Evolutionary conservation across 495 filamentous ascomycete species (phyloP).

Genomic region (Evansstolkia leycettana): DNA sequence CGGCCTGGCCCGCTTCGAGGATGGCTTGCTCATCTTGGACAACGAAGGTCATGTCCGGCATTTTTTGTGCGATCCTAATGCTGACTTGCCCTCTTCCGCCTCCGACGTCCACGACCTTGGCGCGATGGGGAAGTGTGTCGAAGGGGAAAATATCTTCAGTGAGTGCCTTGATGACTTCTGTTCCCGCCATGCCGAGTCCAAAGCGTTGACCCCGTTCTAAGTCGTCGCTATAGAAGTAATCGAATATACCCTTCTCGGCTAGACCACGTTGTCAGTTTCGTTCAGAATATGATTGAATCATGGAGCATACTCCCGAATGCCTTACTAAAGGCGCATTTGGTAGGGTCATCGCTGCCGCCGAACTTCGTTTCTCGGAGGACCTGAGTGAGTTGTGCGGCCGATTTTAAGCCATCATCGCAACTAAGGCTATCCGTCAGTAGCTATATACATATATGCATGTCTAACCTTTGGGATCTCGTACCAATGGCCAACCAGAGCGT

Average conservation of each 20-base stretch:
- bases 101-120: slow-evolving; percentile 20
- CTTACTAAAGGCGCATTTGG: neutral
- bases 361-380: neutral
- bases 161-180: neutral
- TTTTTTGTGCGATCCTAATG: slow-evolving; percentile 5
- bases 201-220: neutral
- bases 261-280: neutral
- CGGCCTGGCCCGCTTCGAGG: slow-evolving; percentile 1
- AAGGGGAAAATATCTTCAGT: neutral
- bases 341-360: neutral
- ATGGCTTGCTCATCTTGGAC: slow-evolving; percentile 18
- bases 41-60: slow-evolving; percentile 12
- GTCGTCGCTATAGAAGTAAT: neutral
- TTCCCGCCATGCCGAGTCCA: neutral
- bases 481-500: neutral
- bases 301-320: neutral
- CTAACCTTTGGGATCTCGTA: too few relatives aligned
- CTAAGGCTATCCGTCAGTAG: neutral
- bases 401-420: neutral
- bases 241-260: neutral
- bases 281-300: neutral
- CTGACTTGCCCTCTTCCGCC: slow-evolving; percentile 19
- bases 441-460: too few relatives aligned
- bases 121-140: neutral
- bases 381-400: neutral